These are phyloP conservation scores for Xylariaceae sp. DNA, from an alignment of 2,329 filamentous ascomycete species.

Conservation along the genomic window DNA sequence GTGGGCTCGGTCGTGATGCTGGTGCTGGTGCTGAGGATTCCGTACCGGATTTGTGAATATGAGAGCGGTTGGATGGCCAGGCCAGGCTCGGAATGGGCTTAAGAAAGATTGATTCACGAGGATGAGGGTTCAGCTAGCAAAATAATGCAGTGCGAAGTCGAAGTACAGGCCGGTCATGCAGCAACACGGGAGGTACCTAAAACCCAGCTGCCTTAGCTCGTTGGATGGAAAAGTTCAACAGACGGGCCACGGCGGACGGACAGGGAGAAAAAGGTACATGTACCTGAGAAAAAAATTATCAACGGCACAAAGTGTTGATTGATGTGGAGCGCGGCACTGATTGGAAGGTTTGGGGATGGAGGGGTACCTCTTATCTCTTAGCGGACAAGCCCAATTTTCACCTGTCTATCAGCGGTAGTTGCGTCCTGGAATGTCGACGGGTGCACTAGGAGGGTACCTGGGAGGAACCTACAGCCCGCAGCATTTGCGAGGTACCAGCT, in stretches of 20 bases:
- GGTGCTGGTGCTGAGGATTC: background rate
- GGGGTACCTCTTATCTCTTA: constrained; percentile 7
- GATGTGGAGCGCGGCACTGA: constrained; percentile 1
- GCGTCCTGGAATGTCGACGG: background rate
- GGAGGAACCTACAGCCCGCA: too few species aligned
- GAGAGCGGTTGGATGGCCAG: constrained; percentile 6
- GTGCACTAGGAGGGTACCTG: too few species aligned
- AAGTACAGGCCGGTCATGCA: background rate
- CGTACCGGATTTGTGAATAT: constrained; percentile 1
- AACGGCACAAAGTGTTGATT: constrained; percentile 2
- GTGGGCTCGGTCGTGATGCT: constrained; percentile 10
- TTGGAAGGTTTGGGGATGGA: constrained; percentile 8
- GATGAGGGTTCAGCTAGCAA: constrained; percentile 20
- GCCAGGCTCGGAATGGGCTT: background rate
- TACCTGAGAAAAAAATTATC: constrained; percentile 13
- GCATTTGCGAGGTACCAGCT: background rate
- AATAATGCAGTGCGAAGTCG: constrained; percentile 13
- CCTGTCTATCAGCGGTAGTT: background rate
- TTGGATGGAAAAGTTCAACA: background rate
- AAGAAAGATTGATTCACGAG: constrained; percentile 13
- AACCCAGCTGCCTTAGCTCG: constrained; percentile 2
- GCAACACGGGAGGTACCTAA: constrained; percentile 12
- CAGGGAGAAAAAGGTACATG: constrained; percentile 10
- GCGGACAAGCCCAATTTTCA: background rate
- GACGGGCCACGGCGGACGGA: background rate